Conservation (phyloP, 202 grass and related monocot genomes). For the Schoenoplectus triqueter region DNA sequence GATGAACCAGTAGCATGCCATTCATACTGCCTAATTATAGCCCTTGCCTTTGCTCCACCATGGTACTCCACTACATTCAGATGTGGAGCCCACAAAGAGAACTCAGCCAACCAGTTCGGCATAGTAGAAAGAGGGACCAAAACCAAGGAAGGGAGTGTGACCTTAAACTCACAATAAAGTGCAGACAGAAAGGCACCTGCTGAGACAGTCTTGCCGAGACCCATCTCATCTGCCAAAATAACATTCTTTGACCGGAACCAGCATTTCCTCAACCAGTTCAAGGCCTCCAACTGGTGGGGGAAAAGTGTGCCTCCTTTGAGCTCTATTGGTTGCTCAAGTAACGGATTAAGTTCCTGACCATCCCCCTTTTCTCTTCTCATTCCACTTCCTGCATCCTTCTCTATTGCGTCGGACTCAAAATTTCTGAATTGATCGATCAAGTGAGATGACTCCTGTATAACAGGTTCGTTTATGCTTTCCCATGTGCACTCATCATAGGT, state of each 20-base stretch:
- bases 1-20: conserved; percentile 79
- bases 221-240: conserved; percentile 99
- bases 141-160: conserved; percentile 77
- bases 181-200: conserved; percentile 91
- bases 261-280: conserved; percentile 98
- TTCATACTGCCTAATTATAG: conserved; percentile 92
- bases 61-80: conserved; percentile 99
- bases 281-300: conserved; percentile 95
- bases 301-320: conserved; percentile 83
- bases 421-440: conserved; percentile 75
- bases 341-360: conserved; percentile 58
- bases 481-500: conserved; percentile 98
- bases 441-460: conserved; percentile 64
- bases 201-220: conserved; percentile 95
- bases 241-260: conserved; percentile 95
- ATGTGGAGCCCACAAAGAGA: conserved; percentile 92
- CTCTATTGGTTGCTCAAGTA: conserved; percentile 86
- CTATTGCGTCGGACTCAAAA: conserved; percentile 69
- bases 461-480: conserved; percentile 95
- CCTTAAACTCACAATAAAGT: conserved; percentile 87
- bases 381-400: conserved; percentile 56
- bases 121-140: conserved; percentile 98
- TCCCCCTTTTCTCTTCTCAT: conserved; percentile 50
- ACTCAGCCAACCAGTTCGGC: conserved; percentile 98
- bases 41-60: conserved; percentile 87